Percentiles rank a stretch among this genome's conserved stretches.
These are phyloP conservation scores for Candida arabinofermentans DNA, from an alignment of 805 yeast genomes.

Conservation along the genomic window DNA sequence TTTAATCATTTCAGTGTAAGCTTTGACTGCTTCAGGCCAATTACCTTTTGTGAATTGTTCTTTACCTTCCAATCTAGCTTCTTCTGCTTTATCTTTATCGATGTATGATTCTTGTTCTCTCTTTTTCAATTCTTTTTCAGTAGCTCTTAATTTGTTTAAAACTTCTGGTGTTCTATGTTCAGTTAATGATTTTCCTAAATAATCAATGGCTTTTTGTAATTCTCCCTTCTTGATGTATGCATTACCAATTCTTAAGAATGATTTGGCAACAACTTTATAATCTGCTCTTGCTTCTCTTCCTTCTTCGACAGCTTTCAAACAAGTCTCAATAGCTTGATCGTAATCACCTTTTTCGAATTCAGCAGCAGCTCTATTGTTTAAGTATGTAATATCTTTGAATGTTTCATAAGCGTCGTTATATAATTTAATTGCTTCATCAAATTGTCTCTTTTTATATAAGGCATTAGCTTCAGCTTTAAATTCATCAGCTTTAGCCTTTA, in stretches of 20 bases:
- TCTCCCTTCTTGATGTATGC: constrained; percentile 73
- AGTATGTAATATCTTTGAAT: constrained; percentile 80
- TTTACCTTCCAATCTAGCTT: constrained; percentile 90
- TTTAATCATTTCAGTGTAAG: constrained; percentile 92
- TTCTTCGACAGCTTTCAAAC: constrained; percentile 78
- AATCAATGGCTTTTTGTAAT: constrained; percentile 66
- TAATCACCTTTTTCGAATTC: constrained; percentile 93
- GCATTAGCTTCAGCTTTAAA: constrained; percentile 83
- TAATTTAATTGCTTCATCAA: constrained; percentile 86
- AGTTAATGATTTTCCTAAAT: constrained; percentile 85
- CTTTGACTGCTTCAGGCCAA: constrained; percentile 95
- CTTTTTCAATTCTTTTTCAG: constrained; percentile 82
- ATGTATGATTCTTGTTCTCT: constrained; percentile 75
- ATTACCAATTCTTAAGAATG: constrained; percentile 89
- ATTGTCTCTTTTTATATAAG: constrained; percentile 79
- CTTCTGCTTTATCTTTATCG: constrained; percentile 91
- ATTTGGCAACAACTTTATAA: constrained; percentile 86
- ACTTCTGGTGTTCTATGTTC: constrained; percentile 97
- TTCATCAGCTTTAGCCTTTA: constrained; percentile 54
- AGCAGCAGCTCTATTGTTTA: constrained; percentile 97
- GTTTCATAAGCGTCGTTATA: constrained; percentile 85
- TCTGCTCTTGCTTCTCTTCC: constrained; percentile 91
- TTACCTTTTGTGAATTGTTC: constrained; percentile 84
- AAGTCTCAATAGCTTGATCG: constrained; percentile 78
- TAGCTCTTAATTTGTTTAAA: constrained; percentile 75